Evolutionary conservation across 495 filamentous ascomycete species (phyloP).

Genomic region (Trichodelitschia bisporula): DNA sequence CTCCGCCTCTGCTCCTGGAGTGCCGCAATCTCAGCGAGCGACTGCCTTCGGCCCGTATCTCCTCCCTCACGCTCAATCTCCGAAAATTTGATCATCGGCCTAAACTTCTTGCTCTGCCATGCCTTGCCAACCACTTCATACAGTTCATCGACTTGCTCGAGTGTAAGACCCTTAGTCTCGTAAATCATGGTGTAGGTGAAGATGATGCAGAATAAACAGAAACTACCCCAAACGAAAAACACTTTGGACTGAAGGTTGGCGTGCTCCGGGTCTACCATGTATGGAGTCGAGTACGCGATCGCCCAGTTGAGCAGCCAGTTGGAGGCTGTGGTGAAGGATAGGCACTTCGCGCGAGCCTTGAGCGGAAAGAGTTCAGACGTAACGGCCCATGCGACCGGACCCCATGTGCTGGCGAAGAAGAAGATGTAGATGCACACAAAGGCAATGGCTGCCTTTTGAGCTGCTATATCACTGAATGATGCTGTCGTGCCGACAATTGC

Average conservation of each 20-base stretch:
- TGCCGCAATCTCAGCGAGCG: slow-evolving; percentile 6
- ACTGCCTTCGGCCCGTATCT: slow-evolving; percentile 1
- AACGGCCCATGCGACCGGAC: slow-evolving; percentile 26
- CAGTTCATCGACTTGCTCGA: slow-evolving; percentile 19
- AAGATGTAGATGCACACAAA: slow-evolving; percentile 73
- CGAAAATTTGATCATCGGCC: slow-evolving; percentile 8
- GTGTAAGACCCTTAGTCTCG: slow-evolving; percentile 17
- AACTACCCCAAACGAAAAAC: slow-evolving; percentile 18
- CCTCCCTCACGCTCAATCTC: slow-evolving; percentile 7
- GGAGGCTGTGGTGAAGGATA: slow-evolving; percentile 15
- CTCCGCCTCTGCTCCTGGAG: slow-evolving; percentile 9
- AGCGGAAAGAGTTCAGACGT: slow-evolving; percentile 18
- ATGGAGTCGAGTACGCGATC: slow-evolving; percentile 18
- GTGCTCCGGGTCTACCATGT: slow-evolving; percentile 16
- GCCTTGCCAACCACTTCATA: slow-evolving; percentile 15
- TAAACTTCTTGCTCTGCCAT: slow-evolving; percentile 12
- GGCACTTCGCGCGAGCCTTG: slow-evolving; percentile 17
- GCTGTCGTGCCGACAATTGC: slow-evolving; percentile 33
- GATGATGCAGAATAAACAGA: slow-evolving; percentile 15
- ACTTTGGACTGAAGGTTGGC: slow-evolving; percentile 17
- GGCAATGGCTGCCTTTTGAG: slow-evolving; percentile 31
- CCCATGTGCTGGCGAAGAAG: slow-evolving; percentile 63
- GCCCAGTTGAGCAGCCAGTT: slow-evolving; percentile 22
- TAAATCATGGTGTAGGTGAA: slow-evolving; percentile 19
- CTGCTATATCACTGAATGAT: slow-evolving; percentile 17